Evolutionary conservation across 2,329 filamentous ascomycete genomes (phyloP).

Genomic region (Pezicula rhizophila): DNA sequence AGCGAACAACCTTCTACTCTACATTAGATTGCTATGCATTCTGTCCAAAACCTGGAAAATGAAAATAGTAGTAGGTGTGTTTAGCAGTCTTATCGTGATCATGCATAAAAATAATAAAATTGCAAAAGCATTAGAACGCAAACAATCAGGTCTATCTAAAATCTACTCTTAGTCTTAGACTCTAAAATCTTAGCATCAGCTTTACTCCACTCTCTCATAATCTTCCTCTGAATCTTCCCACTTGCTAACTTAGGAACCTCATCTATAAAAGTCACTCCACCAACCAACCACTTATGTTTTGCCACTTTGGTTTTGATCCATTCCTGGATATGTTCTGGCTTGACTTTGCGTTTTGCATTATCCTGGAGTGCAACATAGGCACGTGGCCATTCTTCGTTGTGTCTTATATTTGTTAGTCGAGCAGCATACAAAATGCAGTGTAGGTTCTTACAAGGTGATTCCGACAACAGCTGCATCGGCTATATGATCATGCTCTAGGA

Average conservation of each 20-base stretch:
- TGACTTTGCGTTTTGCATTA: constrained; percentile 37
- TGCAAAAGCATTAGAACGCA: too few relatives aligned
- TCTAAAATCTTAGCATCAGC: constrained; percentile 37
- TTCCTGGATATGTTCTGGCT: constrained; percentile 45
- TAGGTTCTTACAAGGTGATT: constrained; percentile 36
- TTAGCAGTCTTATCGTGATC: too few relatives aligned
- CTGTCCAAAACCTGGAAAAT: too few relatives aligned
- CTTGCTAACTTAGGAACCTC: constrained; percentile 50
- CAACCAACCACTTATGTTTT: constrained; percentile 45
- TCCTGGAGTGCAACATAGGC: constrained; percentile 47
- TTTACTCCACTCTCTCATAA: constrained; percentile 52
- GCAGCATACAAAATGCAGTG: not conserved
- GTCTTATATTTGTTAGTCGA: constrained; percentile 18
- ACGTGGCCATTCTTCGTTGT: constrained; percentile 44
- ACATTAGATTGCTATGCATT: too few relatives aligned
- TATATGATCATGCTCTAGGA: constrained; percentile 44
- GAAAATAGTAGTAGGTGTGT: too few relatives aligned
- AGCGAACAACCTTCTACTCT: too few relatives aligned
- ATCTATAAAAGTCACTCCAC: constrained; percentile 48
- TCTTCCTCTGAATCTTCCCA: constrained; percentile 52
- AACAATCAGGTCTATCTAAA: constrained; percentile 2
- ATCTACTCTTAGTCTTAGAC: constrained; percentile 10
- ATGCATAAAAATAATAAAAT: too few relatives aligned
- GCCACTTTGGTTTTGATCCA: constrained; percentile 40
- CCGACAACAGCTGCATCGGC: constrained; percentile 51